Base-by-base conservation (phyloP, 805 yeast species). In the Yarrowia sp. region DNA sequence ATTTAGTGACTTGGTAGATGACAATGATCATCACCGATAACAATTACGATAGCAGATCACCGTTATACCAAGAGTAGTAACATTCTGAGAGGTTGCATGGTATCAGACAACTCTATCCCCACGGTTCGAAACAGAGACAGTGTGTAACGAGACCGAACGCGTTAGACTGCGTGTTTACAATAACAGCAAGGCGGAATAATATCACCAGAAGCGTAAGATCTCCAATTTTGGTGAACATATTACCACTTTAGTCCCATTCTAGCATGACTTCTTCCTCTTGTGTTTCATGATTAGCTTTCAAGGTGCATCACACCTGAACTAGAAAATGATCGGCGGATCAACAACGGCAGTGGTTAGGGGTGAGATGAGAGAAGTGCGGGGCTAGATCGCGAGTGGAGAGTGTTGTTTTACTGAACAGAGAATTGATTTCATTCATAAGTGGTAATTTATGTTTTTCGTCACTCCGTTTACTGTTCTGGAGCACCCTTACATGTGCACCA, bases 401-500 rank as follows among this genome's bases (percentile, higher is more conserved):
- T 26, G 7, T 26, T 26, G 32, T 26, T 26, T 26, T 26, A 1
- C 19, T 19, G 19, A 19, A 19, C 19, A 19, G 19, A 19, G 19
- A 19, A 19, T 19, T 19, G 19, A 19, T 19, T 19, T 19, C 19
- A 19, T 26, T 26, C 32, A 26, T 3, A 5, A 26, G 32, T 26
- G 7, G 32, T 26, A 26, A 26, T 26, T 26, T 5, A 26, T 26
- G 32, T 26, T 26, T 26, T 26, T 26, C 32, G 7, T 26, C 32
- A 26, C 32, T 26, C 7, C 32, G 7, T 26, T 26, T 26, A 3
- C 32, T 26, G 32, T 26, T 26, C 32, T 26, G 7, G 7, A 26
- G 32, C 32, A 26, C 56, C 56, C 56, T 52, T 52, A 16, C 41
- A 52, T 52, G 56, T 52, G 56, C 55, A 50, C 55, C 55, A 5